Conservation (phyloP, 768 basidiomycete genomes). For the Pulveroboletus sp. region DNA sequence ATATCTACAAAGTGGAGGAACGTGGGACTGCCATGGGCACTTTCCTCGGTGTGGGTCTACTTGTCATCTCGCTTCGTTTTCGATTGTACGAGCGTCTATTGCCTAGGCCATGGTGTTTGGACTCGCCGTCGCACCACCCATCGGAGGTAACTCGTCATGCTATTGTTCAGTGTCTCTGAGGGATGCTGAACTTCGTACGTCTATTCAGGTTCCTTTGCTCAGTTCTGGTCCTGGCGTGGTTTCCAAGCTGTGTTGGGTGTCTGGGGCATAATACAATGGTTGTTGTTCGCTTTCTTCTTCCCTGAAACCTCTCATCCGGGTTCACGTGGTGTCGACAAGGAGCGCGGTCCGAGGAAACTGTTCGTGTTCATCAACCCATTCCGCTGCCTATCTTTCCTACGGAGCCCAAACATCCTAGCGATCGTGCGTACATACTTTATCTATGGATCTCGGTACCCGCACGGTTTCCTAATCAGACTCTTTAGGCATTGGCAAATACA, state of each 20-base stretch:
- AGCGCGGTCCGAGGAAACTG: constrained; percentile 12
- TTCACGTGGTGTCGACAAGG: constrained; percentile 49
- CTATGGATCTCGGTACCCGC: neutral
- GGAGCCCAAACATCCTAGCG: too few relatives aligned
- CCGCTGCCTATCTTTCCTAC: too few relatives aligned
- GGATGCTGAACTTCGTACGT: neutral
- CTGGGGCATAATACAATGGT: constrained; percentile 36
- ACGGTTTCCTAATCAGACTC: neutral
- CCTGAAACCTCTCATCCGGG: constrained; percentile 69
- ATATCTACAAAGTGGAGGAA: too few relatives aligned
- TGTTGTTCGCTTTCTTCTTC: constrained; percentile 42
- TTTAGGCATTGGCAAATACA: constrained; percentile 40
- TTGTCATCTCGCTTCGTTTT: neutral
- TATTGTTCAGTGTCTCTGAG: neutral
- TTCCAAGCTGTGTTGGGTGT: constrained; percentile 48
- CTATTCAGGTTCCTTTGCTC: constrained; percentile 40
- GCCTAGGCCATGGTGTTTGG: constrained; percentile 47
- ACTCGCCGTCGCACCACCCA: constrained; percentile 55
- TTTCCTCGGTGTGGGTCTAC: constrained; percentile 44
- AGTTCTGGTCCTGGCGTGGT: constrained; percentile 63
- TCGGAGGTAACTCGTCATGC: constrained; percentile 39
- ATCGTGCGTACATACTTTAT: neutral
- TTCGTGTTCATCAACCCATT: too few relatives aligned
- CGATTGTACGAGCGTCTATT: neutral
- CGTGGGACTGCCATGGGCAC: constrained; percentile 24